Conservation (phyloP, 352 stramenopile species). For the Pythium scleroteichum region DNA sequence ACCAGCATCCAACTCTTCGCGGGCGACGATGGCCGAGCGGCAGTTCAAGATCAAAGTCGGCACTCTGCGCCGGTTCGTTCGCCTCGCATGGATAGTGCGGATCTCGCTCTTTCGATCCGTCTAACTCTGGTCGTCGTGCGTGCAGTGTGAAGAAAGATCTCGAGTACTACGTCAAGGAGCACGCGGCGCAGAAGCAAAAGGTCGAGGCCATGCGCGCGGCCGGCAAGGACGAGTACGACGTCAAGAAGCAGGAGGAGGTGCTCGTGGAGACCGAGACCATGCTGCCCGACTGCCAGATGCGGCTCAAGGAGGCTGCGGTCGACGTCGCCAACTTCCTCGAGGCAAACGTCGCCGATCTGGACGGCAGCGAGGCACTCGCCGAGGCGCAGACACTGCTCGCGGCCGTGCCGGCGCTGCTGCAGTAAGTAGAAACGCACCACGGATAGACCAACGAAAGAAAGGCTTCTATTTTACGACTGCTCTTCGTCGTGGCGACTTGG, state of each 20-base stretch:
- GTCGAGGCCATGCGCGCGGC: conserved; percentile 70
- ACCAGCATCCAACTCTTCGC: neutral
- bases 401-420: conserved; percentile 36
- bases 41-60: conserved; percentile 87
- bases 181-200: conserved; percentile 49
- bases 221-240: conserved; percentile 63
- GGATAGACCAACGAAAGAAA: neutral
- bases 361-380: conserved; percentile 29
- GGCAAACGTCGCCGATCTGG: conserved; percentile 40
- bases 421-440: conserved; percentile 26
- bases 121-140: neutral
- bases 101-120: neutral
- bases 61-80: conserved; percentile 56
- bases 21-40: conserved; percentile 48
- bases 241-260: conserved; percentile 83
- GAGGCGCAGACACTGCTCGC: conserved; percentile 57
- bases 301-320: conserved; percentile 54
- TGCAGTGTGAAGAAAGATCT: conserved; percentile 80
- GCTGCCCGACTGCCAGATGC: conserved; percentile 74
- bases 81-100: neutral
- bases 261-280: conserved; percentile 81
- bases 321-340: conserved; percentile 59
- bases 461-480: conserved; percentile 2
- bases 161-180: conserved; percentile 81
- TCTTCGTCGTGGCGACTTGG: conserved; percentile 2